These are phyloP conservation scores for Fusarium subtropicale DNA, from an alignment of 2,329 filamentous ascomycete species.

Conservation along the genomic window DNA sequence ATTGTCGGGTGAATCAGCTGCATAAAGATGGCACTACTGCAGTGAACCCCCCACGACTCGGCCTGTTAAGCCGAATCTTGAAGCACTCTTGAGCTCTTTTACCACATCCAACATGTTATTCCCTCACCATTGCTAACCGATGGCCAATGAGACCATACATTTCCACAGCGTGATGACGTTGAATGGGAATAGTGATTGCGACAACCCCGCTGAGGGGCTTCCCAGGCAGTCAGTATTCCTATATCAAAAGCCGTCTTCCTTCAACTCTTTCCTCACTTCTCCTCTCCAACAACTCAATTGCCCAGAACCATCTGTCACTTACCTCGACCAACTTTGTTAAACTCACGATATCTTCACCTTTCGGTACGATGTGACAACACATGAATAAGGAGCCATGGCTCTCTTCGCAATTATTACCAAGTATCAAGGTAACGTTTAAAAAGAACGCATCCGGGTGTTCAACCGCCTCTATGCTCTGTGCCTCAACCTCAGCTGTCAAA, in stretches of 20 bases:
- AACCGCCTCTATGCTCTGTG: slow-evolving; percentile 39
- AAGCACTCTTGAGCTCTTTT: slow-evolving; percentile 9
- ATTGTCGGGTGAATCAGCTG: neutral
- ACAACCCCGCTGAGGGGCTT: slow-evolving; percentile 43
- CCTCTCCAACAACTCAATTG: slow-evolving; percentile 10
- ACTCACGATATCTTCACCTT: slow-evolving; percentile 4
- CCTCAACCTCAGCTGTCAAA: slow-evolving; percentile 8
- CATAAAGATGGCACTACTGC: slow-evolving; percentile 26
- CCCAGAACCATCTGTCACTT: neutral
- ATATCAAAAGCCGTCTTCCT: slow-evolving; percentile 31
- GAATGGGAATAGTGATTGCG: slow-evolving; percentile 2
- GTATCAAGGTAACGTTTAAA: slow-evolving; percentile 61
- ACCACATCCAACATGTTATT: slow-evolving; percentile 14
- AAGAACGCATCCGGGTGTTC: slow-evolving; percentile 62
- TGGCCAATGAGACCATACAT: slow-evolving; percentile 38
- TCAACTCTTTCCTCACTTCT: neutral
- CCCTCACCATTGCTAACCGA: slow-evolving; percentile 22
- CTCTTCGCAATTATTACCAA: slow-evolving; percentile 45
- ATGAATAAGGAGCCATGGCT: slow-evolving; percentile 43
- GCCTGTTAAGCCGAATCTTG: slow-evolving; percentile 3
- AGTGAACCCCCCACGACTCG: slow-evolving; percentile 13
- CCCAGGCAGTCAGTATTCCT: slow-evolving; percentile 4
- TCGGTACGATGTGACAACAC: slow-evolving; percentile 46
- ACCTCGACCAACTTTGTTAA: neutral
- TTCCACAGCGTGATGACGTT: slow-evolving; percentile 39